Evolutionary conservation across 2,329 filamentous ascomycete species (phyloP), one percentile per base, ranked within the genome.

Genomic region (Ceratocystis colombiana): DNA sequence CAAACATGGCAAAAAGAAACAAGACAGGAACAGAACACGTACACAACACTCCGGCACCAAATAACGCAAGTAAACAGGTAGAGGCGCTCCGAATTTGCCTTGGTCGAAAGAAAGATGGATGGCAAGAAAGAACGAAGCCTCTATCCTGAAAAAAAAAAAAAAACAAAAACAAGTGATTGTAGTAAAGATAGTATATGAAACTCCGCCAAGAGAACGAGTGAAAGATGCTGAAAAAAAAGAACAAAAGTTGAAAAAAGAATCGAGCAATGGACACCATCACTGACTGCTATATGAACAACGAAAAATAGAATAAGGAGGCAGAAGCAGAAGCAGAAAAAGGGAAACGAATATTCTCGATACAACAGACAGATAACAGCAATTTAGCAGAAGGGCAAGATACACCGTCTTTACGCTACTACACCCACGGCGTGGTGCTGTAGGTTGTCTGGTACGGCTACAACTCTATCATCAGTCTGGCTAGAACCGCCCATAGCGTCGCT

Each of bases 281-380:
- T 57, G 10, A 30, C 28, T n/a, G 20, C 50, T 6, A 57, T 25
- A 22, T 55, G n/a, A 22, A 22, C 15, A 57, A 33, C 25, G 17
- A 57, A 33, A 28, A 30, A 33, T 7, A 15, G 3, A 59, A 28
- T 53, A 55, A 25, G 41, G n/a, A 53, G 30, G 30, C 45, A 12
- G 28, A 65, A 64, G 45, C 46, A 57, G 46, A 59, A 55, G 59
- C 63, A 61, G 20, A 63, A 64, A 33, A n/a, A 41, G n/a, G 17
- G 12, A 41, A 22, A 22, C 22, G 48, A 59, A 59, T 48, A 61
- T 68, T 68, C 62, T 66, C 61, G 64, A 61, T 67, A 62, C 48
- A 65, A 64, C 30, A 61, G 46, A 62, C 55, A 61, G 44, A 65
- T 44, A 44, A 20, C 20, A 25, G 64, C 33, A 59, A 45, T 48